Base-by-base conservation (phyloP, 139 green algal genomes). In the Chlamydomonas sp. region DNA sequence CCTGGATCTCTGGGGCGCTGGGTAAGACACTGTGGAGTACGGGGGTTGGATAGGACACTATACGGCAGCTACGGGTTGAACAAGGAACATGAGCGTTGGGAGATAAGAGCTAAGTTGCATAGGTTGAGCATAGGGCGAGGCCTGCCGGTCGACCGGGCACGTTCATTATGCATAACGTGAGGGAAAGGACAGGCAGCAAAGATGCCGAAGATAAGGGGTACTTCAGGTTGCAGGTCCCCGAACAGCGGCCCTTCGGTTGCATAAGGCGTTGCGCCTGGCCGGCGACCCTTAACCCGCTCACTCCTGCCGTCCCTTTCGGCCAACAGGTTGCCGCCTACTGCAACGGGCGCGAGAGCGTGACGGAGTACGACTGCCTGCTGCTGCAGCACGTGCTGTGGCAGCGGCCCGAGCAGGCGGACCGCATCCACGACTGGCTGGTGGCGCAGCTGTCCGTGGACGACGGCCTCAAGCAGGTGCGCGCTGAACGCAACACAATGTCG, bases 301-400 rank as follows among this genome's bases (percentile, higher is more conserved):
- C 74, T 6, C 49, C 8, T 4, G 1, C 74, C 49, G 6, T 3
- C 4, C 74, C 58, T 49, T 49, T 49, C 31, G 31, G 31, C 31
- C 31, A 57, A 66, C 85, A 94, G 90, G 89, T 98, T 63, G 95
- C 96, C 2, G 96, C 97, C 2, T 98, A 96, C 91, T 96, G 94
- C 68, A 95, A 96, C 82, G 95, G 96, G 2, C 90, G 95, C 68
- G 84, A 85, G 12, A 78, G 58, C 4, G 94, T 99, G 17, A 95
- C 85, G 4, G 87, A 95, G 87, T 95, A 95, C 73, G 97, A 99
- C 92, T 95, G 90, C 68, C 93, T 99, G 84, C 94, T 99, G 91
- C 93, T 99, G 87, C 93, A 97, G 91, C 95, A 98, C 91, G 89
- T 98, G 62, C 90, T 99, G 88, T 98, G 97, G 96, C 91, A 97